Conservation (phyloP, 805 yeast genomes). For the Lipomyces mesembrius region DNA sequence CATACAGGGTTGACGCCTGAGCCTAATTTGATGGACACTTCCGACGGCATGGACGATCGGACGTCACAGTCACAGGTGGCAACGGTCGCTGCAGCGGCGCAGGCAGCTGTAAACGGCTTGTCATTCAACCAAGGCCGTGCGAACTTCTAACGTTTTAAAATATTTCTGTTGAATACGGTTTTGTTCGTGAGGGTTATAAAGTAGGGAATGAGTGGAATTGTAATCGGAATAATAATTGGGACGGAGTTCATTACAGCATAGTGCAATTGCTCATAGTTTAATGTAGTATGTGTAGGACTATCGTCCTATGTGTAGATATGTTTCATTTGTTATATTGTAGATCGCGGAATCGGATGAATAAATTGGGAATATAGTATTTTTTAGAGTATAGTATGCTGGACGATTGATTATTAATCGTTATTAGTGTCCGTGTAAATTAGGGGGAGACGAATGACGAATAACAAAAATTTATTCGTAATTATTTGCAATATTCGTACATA, state of each 20-base stretch:
- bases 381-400: background rate
- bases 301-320: background rate
- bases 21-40: conserved; percentile 20
- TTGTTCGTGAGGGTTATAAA: background rate
- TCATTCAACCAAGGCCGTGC: background rate
- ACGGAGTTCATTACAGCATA: background rate
- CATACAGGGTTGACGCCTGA: conserved; percentile 24
- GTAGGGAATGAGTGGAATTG: background rate
- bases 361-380: background rate
- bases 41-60: conserved; percentile 9
- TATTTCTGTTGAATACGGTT: background rate
- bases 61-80: background rate
- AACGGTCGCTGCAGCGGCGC: background rate
- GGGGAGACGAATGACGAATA: no score
- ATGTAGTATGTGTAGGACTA: background rate
- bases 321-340: background rate
- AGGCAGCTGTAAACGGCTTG: background rate
- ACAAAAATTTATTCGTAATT: no score
- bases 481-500: no score
- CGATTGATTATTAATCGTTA: background rate
- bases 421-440: background rate
- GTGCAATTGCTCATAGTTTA: background rate
- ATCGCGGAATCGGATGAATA: background rate
- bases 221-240: background rate
- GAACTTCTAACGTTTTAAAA: background rate